A percentile compares a stretch with the other conserved stretches of the same genome.
Evolutionary conservation across 148 eudicot species (phyloP).

Genomic region (Limonium bicolor): DNA sequence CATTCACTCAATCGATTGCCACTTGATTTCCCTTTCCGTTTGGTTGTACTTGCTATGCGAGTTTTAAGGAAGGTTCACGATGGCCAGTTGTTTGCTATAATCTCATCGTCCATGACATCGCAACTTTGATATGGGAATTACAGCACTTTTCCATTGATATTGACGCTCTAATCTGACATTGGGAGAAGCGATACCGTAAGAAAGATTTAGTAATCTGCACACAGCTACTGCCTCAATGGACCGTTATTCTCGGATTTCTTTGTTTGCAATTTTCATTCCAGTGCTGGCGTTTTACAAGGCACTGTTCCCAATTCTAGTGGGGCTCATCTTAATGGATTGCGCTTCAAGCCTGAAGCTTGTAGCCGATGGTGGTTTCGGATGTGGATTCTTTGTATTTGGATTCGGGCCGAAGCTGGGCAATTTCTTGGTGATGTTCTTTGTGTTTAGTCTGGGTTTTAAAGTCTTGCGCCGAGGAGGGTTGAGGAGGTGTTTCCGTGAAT

Average conservation of each 20-base stretch:
- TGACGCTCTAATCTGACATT: no score
- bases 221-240: no score
- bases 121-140: no score
- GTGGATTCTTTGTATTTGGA: constrained; percentile 35
- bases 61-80: no score
- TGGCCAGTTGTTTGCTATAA: no score
- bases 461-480: constrained; percentile 20
- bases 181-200: no score
- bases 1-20: no score
- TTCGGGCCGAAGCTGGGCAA: constrained; percentile 23
- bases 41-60: no score
- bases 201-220: no score
- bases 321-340: constrained; percentile 36
- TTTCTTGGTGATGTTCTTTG: constrained; percentile 17
- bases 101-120: no score
- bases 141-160: no score
- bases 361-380: constrained; percentile 32
- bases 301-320: constrained; percentile 12
- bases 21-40: no score
- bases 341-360: constrained; percentile 27
- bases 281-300: constrained; percentile 23
- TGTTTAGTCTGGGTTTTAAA: constrained; percentile 28
- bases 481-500: constrained; percentile 1
- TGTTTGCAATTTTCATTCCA: constrained; percentile 18
- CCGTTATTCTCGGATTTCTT: constrained; percentile 13